These are phyloP conservation scores for Tetrahymena thermophila DNA, from an alignment of 73 alveolate species.

Conservation along the genomic window DNA sequence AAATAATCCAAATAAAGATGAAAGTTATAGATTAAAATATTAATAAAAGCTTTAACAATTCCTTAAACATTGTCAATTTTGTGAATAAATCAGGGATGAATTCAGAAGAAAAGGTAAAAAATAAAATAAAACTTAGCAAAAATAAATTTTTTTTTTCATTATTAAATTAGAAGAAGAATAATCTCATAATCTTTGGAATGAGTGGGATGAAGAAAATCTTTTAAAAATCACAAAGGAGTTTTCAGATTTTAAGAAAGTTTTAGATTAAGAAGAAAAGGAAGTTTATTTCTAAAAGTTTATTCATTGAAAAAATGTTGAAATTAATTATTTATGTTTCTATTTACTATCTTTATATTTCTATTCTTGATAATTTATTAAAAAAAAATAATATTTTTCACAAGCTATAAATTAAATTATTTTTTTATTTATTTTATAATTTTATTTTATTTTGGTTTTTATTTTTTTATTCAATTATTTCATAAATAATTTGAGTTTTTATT, in stretches of 20 bases:
- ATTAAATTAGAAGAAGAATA: not conserved
- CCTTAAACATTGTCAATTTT: slow-evolving; percentile 72
- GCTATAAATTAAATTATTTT: no score
- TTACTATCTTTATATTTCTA: not conserved
- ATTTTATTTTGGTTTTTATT: no score
- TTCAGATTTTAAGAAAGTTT: slow-evolving; percentile 7
- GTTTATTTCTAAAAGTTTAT: slow-evolving; percentile 24
- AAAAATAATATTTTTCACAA: no score
- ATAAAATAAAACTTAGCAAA: not conserved
- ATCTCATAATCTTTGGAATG: slow-evolving; percentile 11
- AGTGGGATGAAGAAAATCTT: slow-evolving; percentile 37
- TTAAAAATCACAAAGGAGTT: slow-evolving; percentile 14
- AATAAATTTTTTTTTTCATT: not conserved
- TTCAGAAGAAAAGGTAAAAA: not conserved
- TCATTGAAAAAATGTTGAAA: not conserved
- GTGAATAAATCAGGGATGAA: slow-evolving; percentile 66
- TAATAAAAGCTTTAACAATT: slow-evolving; percentile 67
- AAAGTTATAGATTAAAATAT: slow-evolving; percentile 73
- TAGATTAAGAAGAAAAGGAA: slow-evolving; percentile 5
- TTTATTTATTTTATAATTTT: no score
- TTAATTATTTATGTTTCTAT: not conserved
- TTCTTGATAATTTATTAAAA: not conserved
- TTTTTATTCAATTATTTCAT: no score
- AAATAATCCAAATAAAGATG: slow-evolving; percentile 86
- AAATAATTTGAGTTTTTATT: no score